Evolutionary conservation across 805 yeast genomes (phyloP), one percentile per base, ranked within the genome.

Genomic region (Nakazawaea ambrosiae): DNA sequence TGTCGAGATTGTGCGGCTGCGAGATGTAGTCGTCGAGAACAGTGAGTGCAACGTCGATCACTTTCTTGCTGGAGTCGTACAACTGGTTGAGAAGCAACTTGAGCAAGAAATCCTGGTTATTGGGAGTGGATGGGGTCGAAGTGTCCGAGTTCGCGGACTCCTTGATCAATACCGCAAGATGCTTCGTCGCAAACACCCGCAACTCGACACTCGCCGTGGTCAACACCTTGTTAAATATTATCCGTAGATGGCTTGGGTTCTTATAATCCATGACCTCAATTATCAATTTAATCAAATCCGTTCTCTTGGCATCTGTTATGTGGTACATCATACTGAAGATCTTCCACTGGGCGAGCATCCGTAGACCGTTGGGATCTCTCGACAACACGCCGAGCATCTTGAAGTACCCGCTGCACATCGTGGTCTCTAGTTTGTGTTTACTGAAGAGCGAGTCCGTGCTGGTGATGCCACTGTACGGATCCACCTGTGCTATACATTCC

Each of bases 401-500:
- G 45, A 92, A 73, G 54, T 89, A 90, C 0, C 96, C 97, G 41
- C 65, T 58, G 30, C 86, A 75, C 17, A 84, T 54, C 3, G 95
- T 84, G 0, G 67, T 63, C 27, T 74, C 74, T 31, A 90, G 56
- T 26, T 84, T 61, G 3, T 59, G 60, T 29, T 65, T 67, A 2
- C 86, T 75, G 39, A 90, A 75, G 2, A 90, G 70, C 11, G 95
- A 92, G 33, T 82, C 90, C 2, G 71, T 60, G 0, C 92, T 77
- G 4, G 68, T 60, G 23, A 86, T 72, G 1, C 94, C 94, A 51
- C 88, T 79, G 53, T 65, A 69, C 1, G 90, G 90, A 49, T 84
- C 94, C 16, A 85, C 62, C 55, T 85, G 95, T 0, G 92, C 92
- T 29, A 90, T 64, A 35, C 94, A 79, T 48, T 92, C 96, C 0